phyloP scores from a whole-genome alignment of 2,329 filamentous ascomycete species.

The Beauveria brongniartii region DNA sequence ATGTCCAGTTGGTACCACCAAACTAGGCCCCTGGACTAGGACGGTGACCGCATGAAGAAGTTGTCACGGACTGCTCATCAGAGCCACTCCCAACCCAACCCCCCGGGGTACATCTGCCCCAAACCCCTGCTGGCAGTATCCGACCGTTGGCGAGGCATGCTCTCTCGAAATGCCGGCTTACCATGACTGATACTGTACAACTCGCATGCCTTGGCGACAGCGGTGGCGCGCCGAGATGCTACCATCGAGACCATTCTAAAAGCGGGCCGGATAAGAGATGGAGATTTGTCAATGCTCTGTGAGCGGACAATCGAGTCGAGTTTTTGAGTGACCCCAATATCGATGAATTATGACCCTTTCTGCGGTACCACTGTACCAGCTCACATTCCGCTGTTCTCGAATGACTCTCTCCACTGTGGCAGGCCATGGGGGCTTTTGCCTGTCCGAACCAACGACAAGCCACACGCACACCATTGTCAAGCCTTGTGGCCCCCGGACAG shows the following conservation, averaged over 20 bases:
- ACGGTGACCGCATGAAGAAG: neutral
- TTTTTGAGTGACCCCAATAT: neutral
- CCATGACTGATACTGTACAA: neutral
- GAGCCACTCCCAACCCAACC: neutral
- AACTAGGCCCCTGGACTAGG: neutral
- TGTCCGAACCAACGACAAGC: neutral
- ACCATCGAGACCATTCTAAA: neutral
- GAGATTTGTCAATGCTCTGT: neutral
- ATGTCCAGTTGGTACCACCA: neutral
- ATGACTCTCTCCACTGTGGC: neutral
- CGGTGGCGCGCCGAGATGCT: neutral
- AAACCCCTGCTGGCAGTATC: neutral
- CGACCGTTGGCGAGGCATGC: neutral
- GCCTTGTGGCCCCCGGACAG: neutral
- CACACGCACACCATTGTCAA: neutral
- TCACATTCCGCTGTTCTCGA: neutral
- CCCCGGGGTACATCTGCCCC: neutral
- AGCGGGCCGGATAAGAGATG: neutral
- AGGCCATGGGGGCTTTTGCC: neutral
- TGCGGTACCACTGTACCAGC: neutral
- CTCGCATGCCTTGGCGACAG: neutral
- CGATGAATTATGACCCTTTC: neutral
- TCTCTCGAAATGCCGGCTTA: neutral
- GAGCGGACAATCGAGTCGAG: neutral
- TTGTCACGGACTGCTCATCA: neutral